Evolutionary conservation across 2,329 filamentous ascomycete genomes (phyloP).

Genomic region (Ceratocystis papillata): DNA sequence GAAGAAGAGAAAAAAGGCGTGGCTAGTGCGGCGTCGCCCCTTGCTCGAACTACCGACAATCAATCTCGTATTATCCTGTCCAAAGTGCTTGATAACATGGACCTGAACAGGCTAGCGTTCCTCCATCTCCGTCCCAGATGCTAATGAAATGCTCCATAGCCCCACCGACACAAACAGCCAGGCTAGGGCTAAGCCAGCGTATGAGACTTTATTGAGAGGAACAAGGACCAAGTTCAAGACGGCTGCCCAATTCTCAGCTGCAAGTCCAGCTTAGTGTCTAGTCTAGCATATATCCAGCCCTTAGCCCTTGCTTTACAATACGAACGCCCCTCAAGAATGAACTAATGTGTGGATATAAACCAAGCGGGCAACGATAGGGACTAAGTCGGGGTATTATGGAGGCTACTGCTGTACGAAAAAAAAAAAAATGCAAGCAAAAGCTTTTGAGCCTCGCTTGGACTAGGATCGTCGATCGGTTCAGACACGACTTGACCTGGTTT

Average conservation of each 20-base stretch:
- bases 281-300: neutral
- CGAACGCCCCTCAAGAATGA: neutral
- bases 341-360: neutral
- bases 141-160: neutral
- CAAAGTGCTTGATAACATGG: neutral
- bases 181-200: too few species aligned
- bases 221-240: too few species aligned
- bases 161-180: neutral
- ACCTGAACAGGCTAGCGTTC: neutral
- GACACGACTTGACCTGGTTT: neutral
- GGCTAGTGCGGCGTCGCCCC: conserved; percentile 1
- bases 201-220: too few species aligned
- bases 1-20: neutral
- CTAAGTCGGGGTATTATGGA: neutral
- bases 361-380: neutral
- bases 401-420: neutral
- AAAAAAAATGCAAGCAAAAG: neutral
- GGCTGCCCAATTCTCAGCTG: neutral
- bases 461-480: neutral
- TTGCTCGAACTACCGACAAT: neutral
- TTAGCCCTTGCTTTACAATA: neutral
- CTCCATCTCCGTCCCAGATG: neutral
- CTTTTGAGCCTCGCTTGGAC: neutral
- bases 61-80: neutral
- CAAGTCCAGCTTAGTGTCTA: neutral